These are phyloP conservation scores for Sporothrix variecibatus DNA, from an alignment of 2,329 filamentous ascomycete genomes.

Conservation along the genomic window DNA sequence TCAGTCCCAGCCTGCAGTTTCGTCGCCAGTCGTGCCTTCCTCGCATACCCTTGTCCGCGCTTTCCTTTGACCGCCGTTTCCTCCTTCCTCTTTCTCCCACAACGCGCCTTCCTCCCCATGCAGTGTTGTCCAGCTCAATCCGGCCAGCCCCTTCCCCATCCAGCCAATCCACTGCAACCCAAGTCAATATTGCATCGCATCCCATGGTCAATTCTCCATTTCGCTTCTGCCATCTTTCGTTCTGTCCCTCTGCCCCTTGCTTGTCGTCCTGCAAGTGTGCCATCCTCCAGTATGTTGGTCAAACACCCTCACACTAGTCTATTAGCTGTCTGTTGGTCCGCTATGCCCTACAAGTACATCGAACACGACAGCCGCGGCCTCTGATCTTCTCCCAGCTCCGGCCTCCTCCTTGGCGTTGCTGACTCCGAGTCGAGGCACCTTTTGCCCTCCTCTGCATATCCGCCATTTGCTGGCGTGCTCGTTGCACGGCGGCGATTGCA, in stretches of 20 bases:
- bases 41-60: background rate
- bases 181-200: constrained; percentile 4
- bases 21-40: background rate
- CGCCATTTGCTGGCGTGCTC: background rate
- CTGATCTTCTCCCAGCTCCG: background rate
- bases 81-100: background rate
- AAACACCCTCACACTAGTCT: background rate
- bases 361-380: background rate
- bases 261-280: background rate
- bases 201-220: background rate
- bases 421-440: constrained; percentile 3
- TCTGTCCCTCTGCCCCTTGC: background rate
- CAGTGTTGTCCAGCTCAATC: background rate
- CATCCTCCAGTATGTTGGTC: background rate
- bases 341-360: background rate
- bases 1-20: background rate
- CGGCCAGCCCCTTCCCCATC: background rate
- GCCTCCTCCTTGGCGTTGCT: background rate
- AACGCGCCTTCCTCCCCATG: background rate
- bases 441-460: background rate
- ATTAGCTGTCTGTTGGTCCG: background rate
- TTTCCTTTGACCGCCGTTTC: constrained; percentile 9
- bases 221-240: background rate
- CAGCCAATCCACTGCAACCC: background rate
- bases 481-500: background rate